phyloP scores from a whole-genome alignment of 805 yeast genomes.

The Candida mattraensis region DNA sequence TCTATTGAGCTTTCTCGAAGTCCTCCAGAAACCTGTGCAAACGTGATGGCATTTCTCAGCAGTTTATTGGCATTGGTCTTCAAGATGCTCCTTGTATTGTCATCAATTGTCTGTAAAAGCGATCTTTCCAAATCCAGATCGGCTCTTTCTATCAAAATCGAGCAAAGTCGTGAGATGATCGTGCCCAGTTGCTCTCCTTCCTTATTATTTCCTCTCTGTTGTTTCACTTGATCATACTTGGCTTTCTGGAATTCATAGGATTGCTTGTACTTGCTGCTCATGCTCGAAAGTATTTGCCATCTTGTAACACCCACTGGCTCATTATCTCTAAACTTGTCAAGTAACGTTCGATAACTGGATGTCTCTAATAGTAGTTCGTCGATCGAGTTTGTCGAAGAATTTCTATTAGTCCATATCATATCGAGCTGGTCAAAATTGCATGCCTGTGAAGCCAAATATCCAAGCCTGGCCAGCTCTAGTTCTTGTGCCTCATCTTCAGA shows the following conservation, averaged over 20 bases:
- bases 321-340: constrained; percentile 34
- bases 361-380: constrained; percentile 43
- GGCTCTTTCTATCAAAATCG: constrained; percentile 48
- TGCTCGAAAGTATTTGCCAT: constrained; percentile 42
- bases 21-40: constrained; percentile 50
- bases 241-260: constrained; percentile 38
- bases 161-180: constrained; percentile 37
- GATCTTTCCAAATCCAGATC: constrained; percentile 53
- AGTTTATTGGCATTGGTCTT: constrained; percentile 41
- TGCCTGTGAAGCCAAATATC: constrained; percentile 30
- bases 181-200: constrained; percentile 25
- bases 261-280: constrained; percentile 38
- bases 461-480: constrained; percentile 33
- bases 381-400: constrained; percentile 18
- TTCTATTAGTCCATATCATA: constrained; percentile 44
- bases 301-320: constrained; percentile 18
- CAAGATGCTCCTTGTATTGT: constrained; percentile 34
- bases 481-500: constrained; percentile 33
- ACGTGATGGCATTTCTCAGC: constrained; percentile 45
- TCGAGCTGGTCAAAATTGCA: constrained; percentile 30
- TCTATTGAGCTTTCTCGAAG: constrained; percentile 47
- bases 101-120: constrained; percentile 33
- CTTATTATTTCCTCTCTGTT: constrained; percentile 5
- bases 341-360: constrained; percentile 43
- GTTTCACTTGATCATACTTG: constrained; percentile 21